Evolutionary conservation across 2,329 filamentous ascomycete species (phyloP).

Genomic region (Exophiala bonariae): DNA sequence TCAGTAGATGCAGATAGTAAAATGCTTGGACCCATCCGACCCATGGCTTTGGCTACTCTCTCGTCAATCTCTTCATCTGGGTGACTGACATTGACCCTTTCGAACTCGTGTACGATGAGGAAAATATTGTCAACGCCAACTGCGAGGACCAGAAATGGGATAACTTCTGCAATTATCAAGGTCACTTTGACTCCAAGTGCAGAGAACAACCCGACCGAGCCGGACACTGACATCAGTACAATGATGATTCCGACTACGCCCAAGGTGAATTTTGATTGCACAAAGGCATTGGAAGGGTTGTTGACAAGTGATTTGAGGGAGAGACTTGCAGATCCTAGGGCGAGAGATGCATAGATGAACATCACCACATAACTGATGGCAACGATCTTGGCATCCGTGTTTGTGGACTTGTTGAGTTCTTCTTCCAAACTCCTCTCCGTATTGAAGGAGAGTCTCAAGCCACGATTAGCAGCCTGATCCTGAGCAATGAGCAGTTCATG

Average conservation of each 20-base stretch:
- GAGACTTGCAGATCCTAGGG: constrained; percentile 83
- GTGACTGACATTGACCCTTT: constrained; percentile 87
- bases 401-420: constrained; percentile 96
- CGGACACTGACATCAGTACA: constrained; percentile 94
- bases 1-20: constrained; percentile 93
- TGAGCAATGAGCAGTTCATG: constrained; percentile 74
- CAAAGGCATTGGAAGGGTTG: constrained; percentile 80
- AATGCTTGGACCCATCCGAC: constrained; percentile 95
- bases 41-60: constrained; percentile 82
- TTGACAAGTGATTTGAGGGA: constrained; percentile 73
- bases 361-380: constrained; percentile 97
- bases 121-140: constrained; percentile 99
- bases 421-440: constrained; percentile 94
- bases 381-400: constrained; percentile 96
- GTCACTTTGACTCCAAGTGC: constrained; percentile 91
- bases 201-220: constrained; percentile 92
- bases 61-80: constrained; percentile 86
- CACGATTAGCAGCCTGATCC: constrained; percentile 72
- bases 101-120: constrained; percentile 96
- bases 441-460: constrained; percentile 86
- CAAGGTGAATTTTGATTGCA: constrained; percentile 94
- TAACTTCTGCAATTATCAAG: constrained; percentile 96
- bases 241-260: constrained; percentile 94
- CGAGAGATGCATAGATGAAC: constrained; percentile 95
- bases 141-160: constrained; percentile 93